Conservation (phyloP, 352 stramenopile species). For the Phytophthora sp. region DNA sequence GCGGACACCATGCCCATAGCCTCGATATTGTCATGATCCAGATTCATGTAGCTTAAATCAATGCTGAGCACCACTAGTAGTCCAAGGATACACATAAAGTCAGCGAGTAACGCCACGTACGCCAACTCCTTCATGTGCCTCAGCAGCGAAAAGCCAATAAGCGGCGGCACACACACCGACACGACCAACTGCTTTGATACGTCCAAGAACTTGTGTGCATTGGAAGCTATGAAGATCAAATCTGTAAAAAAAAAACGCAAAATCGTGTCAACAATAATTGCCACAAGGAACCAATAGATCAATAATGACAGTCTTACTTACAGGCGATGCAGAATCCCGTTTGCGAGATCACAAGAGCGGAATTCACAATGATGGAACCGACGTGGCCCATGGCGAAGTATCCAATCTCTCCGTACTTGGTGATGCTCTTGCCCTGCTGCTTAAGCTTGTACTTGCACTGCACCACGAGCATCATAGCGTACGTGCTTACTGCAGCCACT, state of each 20-base stretch:
- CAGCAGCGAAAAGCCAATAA: conserved; percentile 85
- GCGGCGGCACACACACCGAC: conserved; percentile 59
- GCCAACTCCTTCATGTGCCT: conserved; percentile 89
- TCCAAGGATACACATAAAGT: conserved; percentile 89
- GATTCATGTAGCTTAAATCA: conserved; percentile 79
- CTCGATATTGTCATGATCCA: conserved; percentile 60
- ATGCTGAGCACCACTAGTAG: conserved; percentile 84
- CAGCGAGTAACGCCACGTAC: conserved; percentile 88
- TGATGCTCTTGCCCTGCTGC: conserved; percentile 48
- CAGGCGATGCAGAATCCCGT: conserved; percentile 90
- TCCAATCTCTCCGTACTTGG: conserved; percentile 90
- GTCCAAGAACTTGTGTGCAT: conserved; percentile 78
- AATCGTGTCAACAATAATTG: neutral
- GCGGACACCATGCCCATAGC: conserved; percentile 61
- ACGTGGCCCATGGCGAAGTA: conserved; percentile 69
- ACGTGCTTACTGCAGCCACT: conserved; percentile 66
- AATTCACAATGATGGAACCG: conserved; percentile 83
- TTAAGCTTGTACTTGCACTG: conserved; percentile 84
- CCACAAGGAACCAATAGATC: neutral
- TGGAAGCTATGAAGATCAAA: conserved; percentile 92
- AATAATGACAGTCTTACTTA: conserved; percentile 40
- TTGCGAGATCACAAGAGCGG: conserved; percentile 87
- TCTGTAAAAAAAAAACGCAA: conserved; percentile 41
- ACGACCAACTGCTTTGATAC: conserved; percentile 64
- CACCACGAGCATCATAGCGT: conserved; percentile 80